Base-by-base conservation (phyloP, 106 monocot species). In the Hemerocallis citrina region DNA sequence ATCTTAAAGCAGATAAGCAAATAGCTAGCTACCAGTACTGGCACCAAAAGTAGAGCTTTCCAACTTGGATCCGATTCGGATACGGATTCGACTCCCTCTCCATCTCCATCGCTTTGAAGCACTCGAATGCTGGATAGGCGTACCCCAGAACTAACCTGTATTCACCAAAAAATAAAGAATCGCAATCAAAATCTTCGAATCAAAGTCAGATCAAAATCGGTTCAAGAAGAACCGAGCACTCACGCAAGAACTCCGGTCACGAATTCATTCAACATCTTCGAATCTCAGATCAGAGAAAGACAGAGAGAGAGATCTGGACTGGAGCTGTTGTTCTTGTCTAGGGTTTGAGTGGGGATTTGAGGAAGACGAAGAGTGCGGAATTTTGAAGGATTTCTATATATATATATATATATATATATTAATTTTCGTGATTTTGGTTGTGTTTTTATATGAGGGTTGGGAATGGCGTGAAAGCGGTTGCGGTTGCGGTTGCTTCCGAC, bases 21-120 rank as follows among this genome's bases (percentile, higher is more conserved):
- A 4, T 57, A 59, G 6, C n/a, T 77, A n/a, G n/a, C n/a, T 68
- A 86, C 92, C 92, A 92, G 72, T 92, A 92, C 54, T 80, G 80
- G 62, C 92, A 92, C 92, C 92, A 92, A 52, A 92, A 92, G 23
- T 69, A 59, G 32, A 92, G 80, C 65, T 72, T 67, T 29, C 69
- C 71, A 0, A 62, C 43, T 22, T 70, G 61, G 16, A 72, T 56
- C 28, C 33, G 46, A 6, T 59, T 66, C n/a, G n/a, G n/a, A n/a
- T n/a, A n/a, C n/a, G n/a, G n/a, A n/a, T n/a, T n/a, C n/a, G n/a
- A n/a, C n/a, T n/a, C n/a, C n/a, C n/a, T n/a, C n/a, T n/a, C n/a
- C 72, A 60, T 57, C 72, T 92, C 92, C 48, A 92, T 64, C 38
- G 66, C 59, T 39, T 83, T 92, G 63, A 92, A 92, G 75, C 86